phyloP scores from a whole-genome alignment of 371 early-diverging fungal genomes.

The Mycotypha africana region DNA sequence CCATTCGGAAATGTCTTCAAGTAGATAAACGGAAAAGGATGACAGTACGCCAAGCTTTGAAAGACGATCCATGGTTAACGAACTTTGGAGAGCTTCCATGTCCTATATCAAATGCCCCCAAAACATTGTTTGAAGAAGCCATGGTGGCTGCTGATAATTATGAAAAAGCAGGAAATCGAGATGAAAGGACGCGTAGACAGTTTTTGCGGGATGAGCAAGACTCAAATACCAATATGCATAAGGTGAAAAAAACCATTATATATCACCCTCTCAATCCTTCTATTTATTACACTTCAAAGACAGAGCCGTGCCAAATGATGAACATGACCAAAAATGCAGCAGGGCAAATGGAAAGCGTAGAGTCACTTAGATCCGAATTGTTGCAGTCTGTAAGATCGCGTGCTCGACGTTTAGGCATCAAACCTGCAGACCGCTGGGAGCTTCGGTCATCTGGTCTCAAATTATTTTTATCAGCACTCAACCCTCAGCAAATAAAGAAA shows the following conservation, averaged over 20 bases:
- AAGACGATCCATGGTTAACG: conserved; percentile 52
- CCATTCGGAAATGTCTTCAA: conserved; percentile 50
- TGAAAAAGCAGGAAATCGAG: conserved; percentile 17
- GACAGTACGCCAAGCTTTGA: conserved; percentile 38
- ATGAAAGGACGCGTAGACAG: conserved; percentile 10
- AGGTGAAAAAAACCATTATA: conserved; percentile 22
- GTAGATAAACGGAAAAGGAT: conserved; percentile 43
- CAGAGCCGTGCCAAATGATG: conserved; percentile 4
- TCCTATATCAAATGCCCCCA: conserved; percentile 10
- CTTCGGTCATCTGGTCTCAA: conserved; percentile 12
- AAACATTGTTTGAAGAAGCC: conserved; percentile 18
- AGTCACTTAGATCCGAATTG: conserved; percentile 32
- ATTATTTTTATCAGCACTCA: conserved; percentile 8
- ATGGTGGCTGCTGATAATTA: too few species aligned
- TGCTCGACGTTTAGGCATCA: conserved; percentile 27
- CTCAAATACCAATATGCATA: background rate
- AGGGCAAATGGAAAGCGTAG: conserved; percentile 22
- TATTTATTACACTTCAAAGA: conserved; percentile 33
- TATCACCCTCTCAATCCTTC: conserved; percentile 41
- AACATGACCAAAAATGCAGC: background rate
- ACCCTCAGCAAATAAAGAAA: conserved; percentile 1
- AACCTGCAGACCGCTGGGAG: conserved; percentile 31
- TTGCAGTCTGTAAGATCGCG: conserved; percentile 29
- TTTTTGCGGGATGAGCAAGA: conserved; percentile 7
- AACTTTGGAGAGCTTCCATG: conserved; percentile 22